Percentiles rank a stretch among this genome's conserved stretches.
Evolutionary conservation across 2,329 filamentous ascomycete species (phyloP).

Genomic region (Metarhizium anisopliae): DNA sequence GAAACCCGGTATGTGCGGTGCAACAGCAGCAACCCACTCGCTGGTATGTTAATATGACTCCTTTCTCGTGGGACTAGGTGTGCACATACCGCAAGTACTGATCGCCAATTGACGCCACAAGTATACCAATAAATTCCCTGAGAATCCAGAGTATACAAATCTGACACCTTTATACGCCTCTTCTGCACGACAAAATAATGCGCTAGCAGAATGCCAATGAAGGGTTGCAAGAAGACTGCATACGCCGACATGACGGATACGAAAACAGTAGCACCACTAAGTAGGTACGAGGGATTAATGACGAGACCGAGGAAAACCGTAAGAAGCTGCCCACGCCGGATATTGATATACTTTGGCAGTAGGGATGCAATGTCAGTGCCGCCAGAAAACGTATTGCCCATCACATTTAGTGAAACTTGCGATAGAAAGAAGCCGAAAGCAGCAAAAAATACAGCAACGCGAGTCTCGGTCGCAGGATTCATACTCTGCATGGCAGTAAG

Average conservation of each 20-base stretch:
- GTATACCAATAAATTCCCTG: slow-evolving; percentile 3
- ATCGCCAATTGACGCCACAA: slow-evolving; percentile 49
- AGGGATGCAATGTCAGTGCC: slow-evolving; percentile 45
- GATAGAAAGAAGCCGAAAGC: slow-evolving; percentile 10
- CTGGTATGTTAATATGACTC: not conserved
- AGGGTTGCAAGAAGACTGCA: slow-evolving; percentile 52
- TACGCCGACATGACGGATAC: slow-evolving; percentile 55
- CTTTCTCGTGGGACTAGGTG: not conserved
- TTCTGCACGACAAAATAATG: slow-evolving; percentile 52
- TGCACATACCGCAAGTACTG: slow-evolving; percentile 38
- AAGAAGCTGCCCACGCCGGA: slow-evolving; percentile 40
- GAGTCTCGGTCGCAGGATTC: slow-evolving; percentile 5
- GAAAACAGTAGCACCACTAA: slow-evolving; percentile 46
- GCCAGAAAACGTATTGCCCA: slow-evolving; percentile 21
- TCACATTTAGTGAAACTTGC: slow-evolving; percentile 11
- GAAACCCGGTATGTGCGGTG: slow-evolving; percentile 48
- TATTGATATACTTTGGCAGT: slow-evolving; percentile 42
- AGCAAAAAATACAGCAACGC: slow-evolving; percentile 10
- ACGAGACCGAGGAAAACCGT: slow-evolving; percentile 31
- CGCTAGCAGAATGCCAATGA: slow-evolving; percentile 45
- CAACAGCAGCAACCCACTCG: slow-evolving; percentile 36
- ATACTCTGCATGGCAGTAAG: slow-evolving; percentile 2
- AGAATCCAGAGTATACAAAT: slow-evolving; percentile 4
- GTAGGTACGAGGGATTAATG: slow-evolving; percentile 42
- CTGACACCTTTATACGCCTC: slow-evolving; percentile 36